Percentiles rank a stretch among this genome's conserved stretches.
phyloP scores from a whole-genome alignment of 2,329 filamentous ascomycete genomes.

The Gnomoniopsis smithogilvyi region DNA sequence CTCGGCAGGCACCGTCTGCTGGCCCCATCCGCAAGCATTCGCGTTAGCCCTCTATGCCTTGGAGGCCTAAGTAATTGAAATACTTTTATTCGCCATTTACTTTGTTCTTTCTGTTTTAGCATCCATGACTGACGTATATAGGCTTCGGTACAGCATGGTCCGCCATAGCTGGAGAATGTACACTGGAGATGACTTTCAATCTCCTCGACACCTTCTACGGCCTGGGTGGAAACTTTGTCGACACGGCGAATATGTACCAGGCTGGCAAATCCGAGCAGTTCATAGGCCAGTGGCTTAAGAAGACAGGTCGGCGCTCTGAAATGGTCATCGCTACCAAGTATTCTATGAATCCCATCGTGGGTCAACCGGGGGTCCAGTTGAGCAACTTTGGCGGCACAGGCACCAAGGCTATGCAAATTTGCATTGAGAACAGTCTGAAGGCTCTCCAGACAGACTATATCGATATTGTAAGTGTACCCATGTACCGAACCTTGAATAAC shows the following conservation, averaged over 20 bases:
- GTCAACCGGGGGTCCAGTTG: slow-evolving; percentile 28
- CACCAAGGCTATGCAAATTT: slow-evolving; percentile 56
- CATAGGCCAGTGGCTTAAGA: slow-evolving; percentile 70
- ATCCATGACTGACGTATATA: not conserved
- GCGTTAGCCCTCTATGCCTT: slow-evolving; percentile 65
- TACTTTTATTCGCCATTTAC: too few relatives aligned
- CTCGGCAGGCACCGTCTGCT: slow-evolving; percentile 65
- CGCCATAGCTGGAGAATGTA: slow-evolving; percentile 60
- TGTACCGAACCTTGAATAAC: slow-evolving; percentile 3
- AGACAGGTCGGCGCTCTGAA: slow-evolving; percentile 61
- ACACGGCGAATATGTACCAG: slow-evolving; percentile 69
- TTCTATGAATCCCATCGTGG: slow-evolving; percentile 54
- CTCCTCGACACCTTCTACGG: slow-evolving; percentile 66
- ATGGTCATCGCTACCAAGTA: slow-evolving; percentile 70
- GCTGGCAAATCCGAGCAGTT: slow-evolving; percentile 57
- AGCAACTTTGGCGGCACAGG: slow-evolving; percentile 58
- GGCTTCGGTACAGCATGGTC: slow-evolving; percentile 48
- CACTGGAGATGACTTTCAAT: slow-evolving; percentile 57
- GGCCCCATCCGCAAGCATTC: slow-evolving; percentile 60
- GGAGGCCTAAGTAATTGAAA: slow-evolving; percentile 47
- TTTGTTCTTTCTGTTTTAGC: too few relatives aligned
- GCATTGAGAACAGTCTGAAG: slow-evolving; percentile 52
- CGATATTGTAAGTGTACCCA: slow-evolving; percentile 48
- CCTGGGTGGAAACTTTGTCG: slow-evolving; percentile 69
- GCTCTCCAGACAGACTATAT: slow-evolving; percentile 68